Evolutionary conservation across 192 early-diverging fungal genomes (phyloP), one percentile per base, ranked within the genome.

Genomic region (Umbelopsis sp.): DNA sequence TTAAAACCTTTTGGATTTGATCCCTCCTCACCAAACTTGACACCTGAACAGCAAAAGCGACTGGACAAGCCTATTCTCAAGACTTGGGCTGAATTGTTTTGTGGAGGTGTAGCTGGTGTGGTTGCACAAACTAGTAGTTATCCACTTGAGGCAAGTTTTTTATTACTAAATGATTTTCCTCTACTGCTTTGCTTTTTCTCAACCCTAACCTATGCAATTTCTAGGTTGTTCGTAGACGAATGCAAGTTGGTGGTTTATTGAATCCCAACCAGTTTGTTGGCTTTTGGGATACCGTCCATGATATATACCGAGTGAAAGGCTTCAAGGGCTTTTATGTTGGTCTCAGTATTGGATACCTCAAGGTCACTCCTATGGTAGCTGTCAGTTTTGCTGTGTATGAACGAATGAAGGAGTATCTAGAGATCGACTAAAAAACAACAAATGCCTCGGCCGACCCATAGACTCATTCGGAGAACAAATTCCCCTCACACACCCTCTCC

Each of bases 331-430:
- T 97, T 80, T 99, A 91, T 87, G 95, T 99, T 14, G 97, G 97
- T n/a, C 82, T 99, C 51, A 94, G 89, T 31, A 99, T 99, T 77
- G 97, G 97, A 38, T 99, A 94, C 77, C 77, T 99, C 74, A 99
- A 99, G 78, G 92, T 99, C 3, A 88, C 88, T 31, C 97, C 97
- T 0, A 96, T 99, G 95, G 88, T 88, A 71, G 95, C 93, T 8
- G 89, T 96, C 21, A 88, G 87, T 21, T 97, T 97, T 81, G 91
- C 88, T 68, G 87, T 88, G 0, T 99, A 99, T 79, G 92, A 96
- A 74, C 77, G 77, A 62, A 89, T 90, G 90, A 96, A 95, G 81
- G 45, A 74, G 43, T 36, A 79, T n/a, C 66, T 89, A 24, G 76
- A 82, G n/a, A 83, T 87, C 26, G 77, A 81, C 54, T 87, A 77